These are phyloP conservation scores for Tagetes erecta DNA, from an alignment of 129 eudicot genomes.

Conservation along the genomic window DNA sequence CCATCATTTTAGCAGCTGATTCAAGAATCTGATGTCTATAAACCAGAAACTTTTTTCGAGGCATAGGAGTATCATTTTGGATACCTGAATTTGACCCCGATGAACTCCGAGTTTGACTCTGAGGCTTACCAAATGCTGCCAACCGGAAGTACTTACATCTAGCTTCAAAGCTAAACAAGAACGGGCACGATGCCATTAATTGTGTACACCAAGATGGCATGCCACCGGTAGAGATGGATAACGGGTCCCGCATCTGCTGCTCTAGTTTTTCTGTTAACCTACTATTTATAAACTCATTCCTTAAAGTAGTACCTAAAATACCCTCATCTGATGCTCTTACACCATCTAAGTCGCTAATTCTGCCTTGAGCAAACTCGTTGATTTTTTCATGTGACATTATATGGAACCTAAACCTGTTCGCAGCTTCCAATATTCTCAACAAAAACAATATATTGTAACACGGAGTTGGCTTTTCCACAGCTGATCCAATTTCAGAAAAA, in stretches of 20 bases:
- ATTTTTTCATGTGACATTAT: conserved; percentile 54
- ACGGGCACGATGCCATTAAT: conserved; percentile 69
- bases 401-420: conserved; percentile 58
- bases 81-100: conserved; percentile 45
- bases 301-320: conserved; percentile 30
- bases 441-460: conserved; percentile 52
- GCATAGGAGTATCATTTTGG: conserved; percentile 37
- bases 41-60: conserved; percentile 77
- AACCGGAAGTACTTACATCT: conserved; percentile 71
- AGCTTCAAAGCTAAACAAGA: conserved; percentile 73
- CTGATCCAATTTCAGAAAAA: conserved; percentile 43
- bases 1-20: conserved; percentile 88
- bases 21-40: conserved; percentile 63
- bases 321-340: conserved; percentile 36
- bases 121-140: conserved; percentile 62
- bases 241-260: conserved; percentile 86
- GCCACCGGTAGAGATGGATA: conserved; percentile 63
- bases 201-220: conserved; percentile 87
- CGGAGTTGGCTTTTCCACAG: conserved; percentile 51
- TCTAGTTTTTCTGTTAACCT: conserved; percentile 83
- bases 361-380: conserved; percentile 65
- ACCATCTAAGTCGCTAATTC: conserved; percentile 44
- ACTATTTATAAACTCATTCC: conserved; percentile 67
- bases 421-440: conserved; percentile 63
- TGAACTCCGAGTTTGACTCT: conserved; percentile 38